These are phyloP conservation scores for Cochliopodium minus DNA, from an alignment of 208 protist species.

Conservation along the genomic window DNA sequence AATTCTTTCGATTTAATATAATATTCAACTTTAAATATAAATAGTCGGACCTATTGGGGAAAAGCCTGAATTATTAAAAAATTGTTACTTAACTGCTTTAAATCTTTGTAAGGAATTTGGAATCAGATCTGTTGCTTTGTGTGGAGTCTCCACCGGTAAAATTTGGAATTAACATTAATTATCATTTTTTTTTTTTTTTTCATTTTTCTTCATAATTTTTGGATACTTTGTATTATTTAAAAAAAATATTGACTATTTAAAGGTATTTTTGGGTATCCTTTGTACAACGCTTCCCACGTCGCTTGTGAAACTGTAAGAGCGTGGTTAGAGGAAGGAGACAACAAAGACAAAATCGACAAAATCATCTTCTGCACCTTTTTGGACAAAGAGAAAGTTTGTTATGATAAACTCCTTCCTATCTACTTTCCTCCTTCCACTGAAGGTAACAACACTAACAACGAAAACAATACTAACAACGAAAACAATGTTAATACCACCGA, in stretches of 20 bases:
- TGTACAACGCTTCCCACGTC: slow-evolving; percentile 33
- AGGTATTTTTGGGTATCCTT: slow-evolving; percentile 61
- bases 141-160: slow-evolving; percentile 52
- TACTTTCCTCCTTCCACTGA: no score
- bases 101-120: slow-evolving; percentile 26
- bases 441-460: no score
- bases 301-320: slow-evolving; percentile 32
- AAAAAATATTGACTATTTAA: no score
- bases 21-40: not conserved
- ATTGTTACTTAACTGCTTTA: slow-evolving; percentile 40
- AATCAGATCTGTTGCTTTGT: slow-evolving; percentile 46
- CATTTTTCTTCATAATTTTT: no score
- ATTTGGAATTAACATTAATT: no score
- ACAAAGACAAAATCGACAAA: slow-evolving; percentile 23
- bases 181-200: no score
- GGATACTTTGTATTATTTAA: no score
- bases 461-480: no score
- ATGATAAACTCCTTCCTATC: no score
- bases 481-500: no score
- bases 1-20: not conserved
- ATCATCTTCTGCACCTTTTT: slow-evolving; percentile 43
- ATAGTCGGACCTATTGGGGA: slow-evolving; percentile 1
- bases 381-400: no score
- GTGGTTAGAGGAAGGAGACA: slow-evolving; percentile 21
- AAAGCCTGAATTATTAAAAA: slow-evolving; percentile 24